These are phyloP conservation scores for Nakaseomyces glabratus DNA, from an alignment of 1,139 yeast species.

Conservation along the genomic window DNA sequence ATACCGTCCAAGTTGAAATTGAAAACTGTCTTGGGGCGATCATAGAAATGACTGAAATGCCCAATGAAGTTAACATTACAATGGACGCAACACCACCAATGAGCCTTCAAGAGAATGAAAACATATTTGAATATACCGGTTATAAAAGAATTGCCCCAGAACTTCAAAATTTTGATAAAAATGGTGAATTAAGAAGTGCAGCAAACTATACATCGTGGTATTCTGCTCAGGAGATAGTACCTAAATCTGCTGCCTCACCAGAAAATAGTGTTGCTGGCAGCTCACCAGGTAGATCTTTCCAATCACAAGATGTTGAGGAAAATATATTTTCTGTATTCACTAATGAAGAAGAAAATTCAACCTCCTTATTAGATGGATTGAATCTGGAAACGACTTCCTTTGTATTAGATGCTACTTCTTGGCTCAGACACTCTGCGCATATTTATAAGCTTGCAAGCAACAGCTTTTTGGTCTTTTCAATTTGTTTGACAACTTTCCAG, in stretches of 20 bases:
- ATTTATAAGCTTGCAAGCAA: slow-evolving; percentile 60
- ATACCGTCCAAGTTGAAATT: slow-evolving; percentile 6
- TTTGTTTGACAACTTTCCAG: slow-evolving; percentile 71
- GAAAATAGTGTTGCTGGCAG: slow-evolving; percentile 3
- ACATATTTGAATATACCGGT: slow-evolving; percentile 28
- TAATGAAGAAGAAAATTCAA: slow-evolving; percentile 9
- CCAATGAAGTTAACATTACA: slow-evolving; percentile 18
- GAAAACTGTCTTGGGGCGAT: slow-evolving; percentile 8
- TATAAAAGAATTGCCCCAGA: slow-evolving; percentile 25
- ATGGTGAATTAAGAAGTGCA: slow-evolving; percentile 29
- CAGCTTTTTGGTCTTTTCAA: slow-evolving; percentile 47
- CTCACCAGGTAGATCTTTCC: neutral
- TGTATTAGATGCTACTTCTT: slow-evolving; percentile 67
- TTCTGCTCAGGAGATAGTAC: slow-evolving; percentile 2
- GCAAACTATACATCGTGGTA: slow-evolving; percentile 29
- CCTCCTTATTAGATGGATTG: slow-evolving; percentile 26
- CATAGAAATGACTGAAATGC: slow-evolving; percentile 18
- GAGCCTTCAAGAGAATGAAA: slow-evolving; percentile 25
- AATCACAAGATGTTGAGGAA: slow-evolving; percentile 6
- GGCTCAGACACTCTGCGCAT: slow-evolving; percentile 75
- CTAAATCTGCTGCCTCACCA: slow-evolving; percentile 1
- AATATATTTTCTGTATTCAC: slow-evolving; percentile 2
- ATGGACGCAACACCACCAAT: slow-evolving; percentile 17
- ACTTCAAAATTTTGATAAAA: slow-evolving; percentile 27
- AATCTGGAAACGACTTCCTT: slow-evolving; percentile 41